Base-by-base conservation (phyloP, 2,329 filamentous ascomycete species). In the Pseudogymnoascus sp. region DNA sequence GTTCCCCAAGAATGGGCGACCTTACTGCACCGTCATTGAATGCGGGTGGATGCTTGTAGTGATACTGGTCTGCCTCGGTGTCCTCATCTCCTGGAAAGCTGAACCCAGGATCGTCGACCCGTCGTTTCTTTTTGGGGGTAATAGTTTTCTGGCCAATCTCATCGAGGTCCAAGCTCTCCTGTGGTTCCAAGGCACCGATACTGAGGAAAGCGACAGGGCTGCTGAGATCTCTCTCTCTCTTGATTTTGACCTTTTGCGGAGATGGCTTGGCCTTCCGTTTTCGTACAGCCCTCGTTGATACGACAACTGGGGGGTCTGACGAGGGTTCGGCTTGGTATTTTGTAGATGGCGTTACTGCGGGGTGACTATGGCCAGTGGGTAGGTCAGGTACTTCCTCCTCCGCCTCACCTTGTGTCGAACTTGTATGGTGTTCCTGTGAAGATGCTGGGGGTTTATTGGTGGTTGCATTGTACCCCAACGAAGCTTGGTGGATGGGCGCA, bases 131-230 rank as follows among this genome's bases (percentile, higher is more conserved):
- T 61, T 68, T 71, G 1, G 72, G 72, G 7, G 72, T 74, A 39
- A 65, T 61, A 11, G 71, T 65, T 59, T 71, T 71, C 38, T 69
- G 62, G 4, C 72, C 72, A 62, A 73, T 71, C 18, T 73, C 71
- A 63, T 73, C 72, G 9, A 74, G 65, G 61, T 74, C 72, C 22
- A 73, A 65, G 58, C 70, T 73, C 8, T 73, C 71, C 15, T 60
- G 61, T 4, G 43, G 58, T 30, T 62, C 58, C n/a, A 67, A 50
- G 39, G 60, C 33, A 14, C 50, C 37, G 14, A 71, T 47, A 12
- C 43, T 60, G 6, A 63, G 60, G n/a, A 68, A 60, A 11, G 62
- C 63, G 33, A 68, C 63, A 8, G 71, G 71, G 58, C 70, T 72
- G 57, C 70, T 71, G 20, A 62, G 61, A 22, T 67, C 61, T 0